A percentile compares a stretch with the other conserved stretches of the same genome.
Evolutionary conservation across 2,329 filamentous ascomycete species (phyloP).

Genomic region (Fusarium sp.): DNA sequence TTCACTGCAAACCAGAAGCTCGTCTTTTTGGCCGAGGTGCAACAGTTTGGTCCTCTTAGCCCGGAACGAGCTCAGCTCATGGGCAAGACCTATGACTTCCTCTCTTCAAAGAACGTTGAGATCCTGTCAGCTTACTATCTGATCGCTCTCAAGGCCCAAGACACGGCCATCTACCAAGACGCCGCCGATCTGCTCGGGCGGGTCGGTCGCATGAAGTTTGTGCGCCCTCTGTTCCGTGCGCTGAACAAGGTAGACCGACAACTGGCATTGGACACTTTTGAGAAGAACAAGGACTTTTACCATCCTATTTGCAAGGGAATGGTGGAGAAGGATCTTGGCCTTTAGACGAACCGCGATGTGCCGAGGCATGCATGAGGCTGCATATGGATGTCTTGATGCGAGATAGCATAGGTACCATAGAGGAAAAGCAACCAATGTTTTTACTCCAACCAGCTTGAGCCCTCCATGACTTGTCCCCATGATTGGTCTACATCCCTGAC

Average conservation of each 20-base stretch:
- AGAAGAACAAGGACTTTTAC: conserved; percentile 89
- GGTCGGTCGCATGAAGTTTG: conserved; percentile 97
- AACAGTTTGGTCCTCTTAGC: conserved; percentile 68
- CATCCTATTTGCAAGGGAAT: conserved; percentile 90
- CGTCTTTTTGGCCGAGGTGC: conserved; percentile 84
- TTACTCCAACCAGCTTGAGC: conserved; percentile 54
- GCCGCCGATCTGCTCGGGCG: conserved; percentile 77
- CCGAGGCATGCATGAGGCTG: neutral
- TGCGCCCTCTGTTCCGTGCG: conserved; percentile 80
- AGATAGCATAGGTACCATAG: neutral
- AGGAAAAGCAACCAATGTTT: neutral
- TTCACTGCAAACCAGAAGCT: conserved; percentile 89
- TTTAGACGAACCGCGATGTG: conserved; percentile 33
- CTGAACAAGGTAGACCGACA: conserved; percentile 76
- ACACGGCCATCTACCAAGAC: conserved; percentile 71
- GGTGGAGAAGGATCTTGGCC: conserved; percentile 81
- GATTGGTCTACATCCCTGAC: conserved; percentile 52
- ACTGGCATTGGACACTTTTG: conserved; percentile 81
- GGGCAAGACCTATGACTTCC: conserved; percentile 76
- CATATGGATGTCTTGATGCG: neutral
- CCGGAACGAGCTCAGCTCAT: conserved; percentile 72
- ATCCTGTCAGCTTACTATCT: conserved; percentile 81
- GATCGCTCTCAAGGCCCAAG: conserved; percentile 77
- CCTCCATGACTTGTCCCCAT: conserved; percentile 58
- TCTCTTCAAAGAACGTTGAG: conserved; percentile 83